Conservation (phyloP, 805 yeast genomes). For the Teunomyces panamensis region DNA sequence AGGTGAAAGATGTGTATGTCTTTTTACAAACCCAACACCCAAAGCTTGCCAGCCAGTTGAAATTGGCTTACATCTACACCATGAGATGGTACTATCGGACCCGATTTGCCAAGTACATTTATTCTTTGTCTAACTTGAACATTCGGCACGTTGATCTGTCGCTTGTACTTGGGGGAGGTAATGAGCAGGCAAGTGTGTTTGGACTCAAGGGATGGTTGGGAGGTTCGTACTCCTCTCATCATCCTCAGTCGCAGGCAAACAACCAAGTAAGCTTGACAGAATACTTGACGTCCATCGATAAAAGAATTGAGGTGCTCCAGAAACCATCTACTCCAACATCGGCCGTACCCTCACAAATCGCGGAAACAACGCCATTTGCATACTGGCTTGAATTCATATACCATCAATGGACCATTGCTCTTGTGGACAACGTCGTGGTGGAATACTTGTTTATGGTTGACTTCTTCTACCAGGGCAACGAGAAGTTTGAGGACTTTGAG, state of each 20-base stretch:
- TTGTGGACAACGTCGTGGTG: constrained; percentile 71
- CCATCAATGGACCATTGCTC: constrained; percentile 67
- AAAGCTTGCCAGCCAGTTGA: constrained; percentile 66
- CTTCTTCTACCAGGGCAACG: constrained; percentile 56
- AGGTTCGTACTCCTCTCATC: constrained; percentile 1
- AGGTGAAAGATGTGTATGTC: constrained; percentile 57
- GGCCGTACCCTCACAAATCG: constrained; percentile 79
- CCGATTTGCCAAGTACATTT: constrained; percentile 72
- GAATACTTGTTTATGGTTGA: constrained; percentile 73
- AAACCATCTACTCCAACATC: constrained; percentile 48
- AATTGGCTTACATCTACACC: constrained; percentile 79
- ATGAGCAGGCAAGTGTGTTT: constrained; percentile 20
- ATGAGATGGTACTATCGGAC: constrained; percentile 91
- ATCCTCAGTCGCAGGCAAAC: constrained; percentile 1
- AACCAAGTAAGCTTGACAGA: constrained; percentile 39
- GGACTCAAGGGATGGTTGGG: constrained; percentile 27
- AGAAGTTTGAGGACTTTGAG: constrained; percentile 28
- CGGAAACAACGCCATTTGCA: constrained; percentile 66
- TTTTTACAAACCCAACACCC: constrained; percentile 57
- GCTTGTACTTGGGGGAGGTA: constrained; percentile 50
- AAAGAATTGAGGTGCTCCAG: constrained; percentile 54
- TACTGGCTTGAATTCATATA: constrained; percentile 74
- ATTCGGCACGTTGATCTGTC: constrained; percentile 53
- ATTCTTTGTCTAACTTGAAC: constrained; percentile 65
- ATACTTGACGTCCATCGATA: constrained; percentile 51